Evolutionary conservation across 257 asterid species (phyloP).

Genomic region (Fraxinus anomala): DNA sequence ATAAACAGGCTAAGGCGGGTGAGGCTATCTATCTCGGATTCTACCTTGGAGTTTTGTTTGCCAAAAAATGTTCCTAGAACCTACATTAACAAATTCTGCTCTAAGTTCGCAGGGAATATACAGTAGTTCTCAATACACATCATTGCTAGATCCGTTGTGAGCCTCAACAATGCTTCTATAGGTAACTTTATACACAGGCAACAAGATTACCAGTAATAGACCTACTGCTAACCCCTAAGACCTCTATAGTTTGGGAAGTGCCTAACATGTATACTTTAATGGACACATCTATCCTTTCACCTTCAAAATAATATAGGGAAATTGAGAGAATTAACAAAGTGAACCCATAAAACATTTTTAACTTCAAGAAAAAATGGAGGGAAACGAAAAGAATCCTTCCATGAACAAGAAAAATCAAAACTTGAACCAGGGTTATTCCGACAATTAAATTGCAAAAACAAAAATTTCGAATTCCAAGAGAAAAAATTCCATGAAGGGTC

Average conservation of each 20-base stretch:
- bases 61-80: too few species aligned
- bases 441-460: neutral
- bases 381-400: constrained; percentile 4
- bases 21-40: too few species aligned
- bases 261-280: neutral
- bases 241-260: too few species aligned
- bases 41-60: too few species aligned
- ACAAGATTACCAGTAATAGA: too few species aligned
- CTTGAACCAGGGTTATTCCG: neutral
- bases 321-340: neutral
- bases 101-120: too few species aligned
- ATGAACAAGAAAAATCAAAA: neutral
- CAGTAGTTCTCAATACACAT: neutral
- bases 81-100: too few species aligned
- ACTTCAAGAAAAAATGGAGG: neutral
- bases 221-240: too few species aligned
- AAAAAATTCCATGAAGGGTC: constrained; percentile 12
- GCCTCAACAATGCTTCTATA: too few species aligned
- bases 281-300: neutral
- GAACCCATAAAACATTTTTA: neutral
- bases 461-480: neutral
- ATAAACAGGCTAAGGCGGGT: too few species aligned
- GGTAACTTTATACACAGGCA: too few species aligned
- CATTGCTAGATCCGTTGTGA: too few species aligned
- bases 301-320: neutral